Evolutionary conservation across 495 filamentous ascomycete species (phyloP).

Genomic region (Podospora anserina): DNA sequence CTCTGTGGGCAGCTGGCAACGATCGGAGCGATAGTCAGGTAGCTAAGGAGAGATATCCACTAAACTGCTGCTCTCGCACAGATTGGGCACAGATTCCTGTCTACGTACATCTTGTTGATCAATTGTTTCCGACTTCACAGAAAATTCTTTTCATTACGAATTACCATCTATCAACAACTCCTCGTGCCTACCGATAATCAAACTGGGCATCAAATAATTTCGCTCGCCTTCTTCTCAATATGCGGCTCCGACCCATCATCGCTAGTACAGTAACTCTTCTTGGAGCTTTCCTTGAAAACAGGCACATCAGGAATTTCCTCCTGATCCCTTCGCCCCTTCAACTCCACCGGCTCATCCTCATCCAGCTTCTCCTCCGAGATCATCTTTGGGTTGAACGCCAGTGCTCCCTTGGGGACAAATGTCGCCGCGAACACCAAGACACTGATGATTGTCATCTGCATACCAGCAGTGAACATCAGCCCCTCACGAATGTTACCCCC

Average conservation of each 20-base stretch:
- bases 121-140: too few species aligned
- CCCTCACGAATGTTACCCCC: constrained; percentile 25
- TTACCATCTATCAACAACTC: too few species aligned
- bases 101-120: too few species aligned
- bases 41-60: too few species aligned
- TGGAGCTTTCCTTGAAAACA: constrained; percentile 9
- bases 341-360: constrained; percentile 13
- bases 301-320: neutral
- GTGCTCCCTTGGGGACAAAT: constrained; percentile 38
- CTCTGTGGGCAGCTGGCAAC: too few species aligned
- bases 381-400: constrained; percentile 40
- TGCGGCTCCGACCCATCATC: constrained; percentile 17
- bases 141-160: too few species aligned
- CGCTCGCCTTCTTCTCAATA: constrained; percentile 18
- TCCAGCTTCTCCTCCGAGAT: constrained; percentile 37
- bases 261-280: constrained; percentile 20
- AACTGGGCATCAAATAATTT: neutral
- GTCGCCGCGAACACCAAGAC: constrained; percentile 36
- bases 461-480: constrained; percentile 35
- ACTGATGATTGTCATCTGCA: constrained; percentile 42
- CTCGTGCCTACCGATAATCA: neutral
- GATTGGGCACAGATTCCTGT: too few species aligned
- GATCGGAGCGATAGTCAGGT: too few species aligned
- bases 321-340: constrained; percentile 5
- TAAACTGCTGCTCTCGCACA: too few species aligned